These are phyloP conservation scores for Plantago elongata DNA, from an alignment of 257 asterid species.

Conservation along the genomic window DNA sequence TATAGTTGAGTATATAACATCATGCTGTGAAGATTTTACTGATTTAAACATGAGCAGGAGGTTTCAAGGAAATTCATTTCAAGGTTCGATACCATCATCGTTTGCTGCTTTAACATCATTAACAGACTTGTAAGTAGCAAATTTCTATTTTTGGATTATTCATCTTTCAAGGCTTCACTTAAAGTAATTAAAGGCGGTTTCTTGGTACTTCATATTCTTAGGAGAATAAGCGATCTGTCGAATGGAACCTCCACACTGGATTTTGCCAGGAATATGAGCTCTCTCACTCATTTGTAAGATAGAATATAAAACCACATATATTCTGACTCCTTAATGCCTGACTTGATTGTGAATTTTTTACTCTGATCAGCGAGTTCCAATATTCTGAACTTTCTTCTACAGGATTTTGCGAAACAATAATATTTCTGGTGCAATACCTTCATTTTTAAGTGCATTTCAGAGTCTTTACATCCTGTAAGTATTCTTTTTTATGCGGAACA, in stretches of 20 bases:
- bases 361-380: neutral
- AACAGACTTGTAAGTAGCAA: constrained; percentile 50
- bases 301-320: neutral
- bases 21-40: neutral
- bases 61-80: constrained; percentile 73
- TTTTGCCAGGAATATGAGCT: constrained; percentile 43
- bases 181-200: no score
- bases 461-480: constrained; percentile 60
- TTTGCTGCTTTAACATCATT: constrained; percentile 58
- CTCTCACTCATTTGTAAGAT: constrained; percentile 56
- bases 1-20: neutral
- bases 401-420: constrained; percentile 76
- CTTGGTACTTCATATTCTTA: constrained; percentile 13
- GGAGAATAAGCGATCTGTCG: constrained; percentile 72
- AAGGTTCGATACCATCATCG: constrained; percentile 66
- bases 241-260: constrained; percentile 69
- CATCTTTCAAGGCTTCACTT: constrained; percentile 10
- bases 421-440: constrained; percentile 69
- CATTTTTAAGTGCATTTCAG: constrained; percentile 39
- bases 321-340: constrained; percentile 4
- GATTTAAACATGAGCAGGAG: constrained; percentile 37
- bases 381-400: constrained; percentile 16
- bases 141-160: constrained; percentile 20
- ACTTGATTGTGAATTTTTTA: neutral
- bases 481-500: neutral